Evolutionary conservation across 768 basidiomycete species (phyloP).

Genomic region (Tulasnella sp.): DNA sequence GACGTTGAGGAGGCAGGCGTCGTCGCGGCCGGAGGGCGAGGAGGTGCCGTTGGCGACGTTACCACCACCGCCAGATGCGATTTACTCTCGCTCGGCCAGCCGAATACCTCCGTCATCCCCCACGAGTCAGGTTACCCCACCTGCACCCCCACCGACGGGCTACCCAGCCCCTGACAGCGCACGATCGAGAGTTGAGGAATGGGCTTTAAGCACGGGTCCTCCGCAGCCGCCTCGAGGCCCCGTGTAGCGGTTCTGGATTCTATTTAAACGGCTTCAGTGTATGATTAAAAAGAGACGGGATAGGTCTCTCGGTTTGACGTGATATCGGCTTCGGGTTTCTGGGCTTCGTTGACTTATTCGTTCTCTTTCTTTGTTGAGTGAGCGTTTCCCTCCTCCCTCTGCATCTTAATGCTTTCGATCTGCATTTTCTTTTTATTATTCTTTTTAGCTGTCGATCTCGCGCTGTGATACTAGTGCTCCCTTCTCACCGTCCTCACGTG

Average conservation of each 20-base stretch:
- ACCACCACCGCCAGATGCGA: conserved; percentile 12
- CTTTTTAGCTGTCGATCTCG: not conserved
- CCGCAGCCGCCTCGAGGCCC: not conserved
- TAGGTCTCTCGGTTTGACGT: not conserved
- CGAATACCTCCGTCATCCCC: not conserved
- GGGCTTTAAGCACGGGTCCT: conserved; percentile 25
- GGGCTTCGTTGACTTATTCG: conserved; percentile 12
- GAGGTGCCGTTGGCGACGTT: not conserved
- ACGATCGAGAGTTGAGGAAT: conserved; percentile 26
- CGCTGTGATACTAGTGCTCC: not conserved
- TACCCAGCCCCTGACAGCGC: not conserved
- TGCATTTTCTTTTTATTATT: not conserved
- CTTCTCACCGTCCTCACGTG: not conserved
- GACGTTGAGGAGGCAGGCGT: not conserved
- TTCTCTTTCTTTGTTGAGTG: not conserved
- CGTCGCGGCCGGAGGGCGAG: not conserved
- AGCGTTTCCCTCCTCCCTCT: not conserved
- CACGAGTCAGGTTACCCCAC: not conserved
- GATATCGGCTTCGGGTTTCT: not conserved
- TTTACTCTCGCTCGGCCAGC: conserved; percentile 22
- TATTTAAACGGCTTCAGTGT: not conserved
- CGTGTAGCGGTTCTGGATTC: no score
- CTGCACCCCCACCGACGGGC: conserved; percentile 10
- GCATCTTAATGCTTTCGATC: not conserved
- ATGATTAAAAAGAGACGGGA: not conserved